A percentile compares a stretch with the other conserved stretches of the same genome.
phyloP scores from a whole-genome alignment of 306 rosid genomes.

The Sophora flavescens region DNA sequence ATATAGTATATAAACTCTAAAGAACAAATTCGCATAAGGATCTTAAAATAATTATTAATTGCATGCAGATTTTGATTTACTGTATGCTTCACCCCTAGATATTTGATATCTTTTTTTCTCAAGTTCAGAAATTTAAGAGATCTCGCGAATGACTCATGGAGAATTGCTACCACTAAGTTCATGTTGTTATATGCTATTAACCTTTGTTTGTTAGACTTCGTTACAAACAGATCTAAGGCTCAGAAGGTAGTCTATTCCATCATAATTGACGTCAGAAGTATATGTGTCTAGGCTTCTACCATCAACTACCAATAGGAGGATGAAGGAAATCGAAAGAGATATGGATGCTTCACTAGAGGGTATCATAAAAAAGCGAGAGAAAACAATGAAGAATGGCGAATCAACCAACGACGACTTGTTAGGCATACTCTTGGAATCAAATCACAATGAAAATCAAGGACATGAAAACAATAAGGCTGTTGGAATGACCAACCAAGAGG shows the following conservation, averaged over 20 bases:
- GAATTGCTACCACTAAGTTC: neutral
- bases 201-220: neutral
- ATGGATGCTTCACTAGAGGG: conserved; percentile 32
- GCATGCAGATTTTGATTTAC: conserved; percentile 1
- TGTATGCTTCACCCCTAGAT: neutral
- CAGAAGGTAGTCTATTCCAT: neutral
- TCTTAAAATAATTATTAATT: neutral
- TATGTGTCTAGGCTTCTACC: conserved; percentile 48
- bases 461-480: conserved; percentile 25
- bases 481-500: conserved; percentile 59
- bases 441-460: conserved; percentile 39
- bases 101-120: neutral
- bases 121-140: neutral
- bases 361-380: conserved; percentile 48
- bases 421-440: conserved; percentile 57
- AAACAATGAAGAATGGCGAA: conserved; percentile 32
- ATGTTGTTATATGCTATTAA: neutral
- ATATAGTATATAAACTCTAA: neutral
- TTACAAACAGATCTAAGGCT: neutral
- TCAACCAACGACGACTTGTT: conserved; percentile 42
- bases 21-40: neutral
- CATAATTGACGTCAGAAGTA: neutral
- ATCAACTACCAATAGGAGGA: conserved; percentile 42
- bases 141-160: neutral
- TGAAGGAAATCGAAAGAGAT: conserved; percentile 43